Base-by-base conservation (phyloP, 2,329 filamentous ascomycete species). In the Monosporascus cannonballus region DNA sequence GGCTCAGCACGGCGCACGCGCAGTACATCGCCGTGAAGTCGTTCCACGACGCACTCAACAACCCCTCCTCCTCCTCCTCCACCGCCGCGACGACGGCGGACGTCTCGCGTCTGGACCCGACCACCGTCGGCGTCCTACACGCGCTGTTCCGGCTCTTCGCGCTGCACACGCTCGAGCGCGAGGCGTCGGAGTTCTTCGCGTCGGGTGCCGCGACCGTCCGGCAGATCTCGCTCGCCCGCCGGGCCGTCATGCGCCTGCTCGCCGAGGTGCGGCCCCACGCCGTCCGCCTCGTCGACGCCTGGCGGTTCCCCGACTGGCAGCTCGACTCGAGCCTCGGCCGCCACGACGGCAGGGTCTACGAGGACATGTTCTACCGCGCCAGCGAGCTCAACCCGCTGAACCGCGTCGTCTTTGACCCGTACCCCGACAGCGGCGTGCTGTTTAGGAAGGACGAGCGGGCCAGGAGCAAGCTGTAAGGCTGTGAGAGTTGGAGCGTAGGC, bases 71-170 rank as follows among this genome's bases (percentile, higher is more conserved):
- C 11, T 69, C 69, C n/a, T 4, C 41, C 17, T 5, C 42, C 25
- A 2, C 42, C 9, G 15, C 42, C 9, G 15, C 20, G 11, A 3
- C 42, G 5, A 8, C n/a, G 6, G 20, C 41, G 14, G 22, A 22
- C 14, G 41, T 20, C 39, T 42, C 30, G 30, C 30, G 30, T 17
- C 71, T 89, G 30, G 81, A 85, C 63, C 62, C 74, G 0, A 75
- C 78, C 51, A 87, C 85, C 0, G 71, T 79, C 15, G 68, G 69
- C 0, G 64, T 89, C 9, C 71, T 90, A 61, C 80, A 84, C 70
- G 83, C 84, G 85, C 75, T 94, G 80, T 87, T 90, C 82, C 80
- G 90, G 86, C 85, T 94, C 80, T 86, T 90, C 80, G 68, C 81
- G 72, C 75, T 86, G 74, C 76, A 76, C 64, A 62, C 74, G 52